Base-by-base conservation (phyloP, 2,329 filamentous ascomycete species). In the Graphilbum ipis-grandicollis region DNA sequence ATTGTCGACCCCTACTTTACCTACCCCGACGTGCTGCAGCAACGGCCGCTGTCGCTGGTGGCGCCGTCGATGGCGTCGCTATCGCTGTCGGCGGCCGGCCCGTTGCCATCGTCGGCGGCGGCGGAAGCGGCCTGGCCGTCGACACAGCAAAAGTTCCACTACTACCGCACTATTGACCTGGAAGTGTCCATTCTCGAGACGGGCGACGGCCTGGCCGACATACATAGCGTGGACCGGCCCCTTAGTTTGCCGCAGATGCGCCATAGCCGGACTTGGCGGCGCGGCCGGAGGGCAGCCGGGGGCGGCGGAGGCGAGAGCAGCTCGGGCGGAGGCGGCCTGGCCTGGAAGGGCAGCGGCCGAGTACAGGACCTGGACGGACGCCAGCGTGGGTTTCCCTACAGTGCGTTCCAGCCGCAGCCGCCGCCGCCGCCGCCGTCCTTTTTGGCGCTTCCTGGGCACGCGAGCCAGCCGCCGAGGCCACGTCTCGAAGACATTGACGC, bases 181-280 rank as follows among this genome's bases (percentile, higher is more conserved):
- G 29, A 35, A 7, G 37, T 40, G 19, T 39, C 40, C 14, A 15
- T 50, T 33, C 44, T 49, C 46, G 52, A 53, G 45, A 50, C 44
- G 7, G 51, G 50, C 6, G 50, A 52, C 29, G 48, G 50, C 26
- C 25, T 47, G 22, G 37, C 43, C 19, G 30, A 35, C 9, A 31
- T 23, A 9, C 34, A 46, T 17, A 43, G 44, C 32, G 42, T 45
- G 22, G 7, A 14, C 3, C 30, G 34, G 5, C 40, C 34, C 9
- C 41, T 48, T 19, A 32, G 39, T 29, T 39, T 50, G 35, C 48
- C 47, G 28, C 40, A 22, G 22, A 35, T 43, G 33, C 40, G 41
- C 10, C 33, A 15, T 17, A 30, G 36, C 37, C 13, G 22, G 19
- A 17, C 6, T 19, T 35, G 15, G 3, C 14, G 31, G 7, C 5